Evolutionary conservation across 805 yeast genomes (phyloP).

Genomic region (Cyberlindnera suaveolens): DNA sequence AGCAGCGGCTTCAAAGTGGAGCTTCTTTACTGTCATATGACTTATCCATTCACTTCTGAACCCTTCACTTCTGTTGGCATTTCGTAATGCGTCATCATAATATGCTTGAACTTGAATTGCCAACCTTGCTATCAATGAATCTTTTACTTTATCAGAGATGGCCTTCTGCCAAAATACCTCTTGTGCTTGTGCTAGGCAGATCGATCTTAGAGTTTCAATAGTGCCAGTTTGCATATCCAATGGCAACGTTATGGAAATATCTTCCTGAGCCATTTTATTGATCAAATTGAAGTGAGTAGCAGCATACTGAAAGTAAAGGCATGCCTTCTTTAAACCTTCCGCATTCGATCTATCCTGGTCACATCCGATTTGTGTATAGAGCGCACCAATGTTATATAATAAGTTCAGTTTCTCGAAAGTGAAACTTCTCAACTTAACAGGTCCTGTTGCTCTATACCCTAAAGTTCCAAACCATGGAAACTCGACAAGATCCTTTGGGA

Average conservation of each 20-base stretch:
- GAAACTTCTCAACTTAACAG: slow-evolving; percentile 41
- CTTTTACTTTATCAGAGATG: slow-evolving; percentile 39
- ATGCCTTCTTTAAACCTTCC: slow-evolving; percentile 56
- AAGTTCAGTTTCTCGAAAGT: slow-evolving; percentile 57
- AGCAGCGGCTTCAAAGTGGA: slow-evolving; percentile 69
- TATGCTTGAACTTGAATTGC: slow-evolving; percentile 56
- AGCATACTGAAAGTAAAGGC: slow-evolving; percentile 59
- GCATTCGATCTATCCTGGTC: slow-evolving; percentile 35
- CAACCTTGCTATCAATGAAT: slow-evolving; percentile 56
- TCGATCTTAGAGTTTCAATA: slow-evolving; percentile 38
- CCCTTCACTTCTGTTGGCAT: slow-evolving; percentile 41
- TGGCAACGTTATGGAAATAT: slow-evolving; percentile 23
- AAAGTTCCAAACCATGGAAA: slow-evolving; percentile 74
- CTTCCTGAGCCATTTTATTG: slow-evolving; percentile 41
- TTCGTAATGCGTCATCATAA: slow-evolving; percentile 42
- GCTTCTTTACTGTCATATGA: slow-evolving; percentile 50
- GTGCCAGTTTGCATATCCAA: slow-evolving; percentile 48
- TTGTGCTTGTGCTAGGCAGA: slow-evolving; percentile 82
- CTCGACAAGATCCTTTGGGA: slow-evolving; percentile 54
- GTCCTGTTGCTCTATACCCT: slow-evolving; percentile 47
- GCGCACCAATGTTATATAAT: slow-evolving; percentile 62
- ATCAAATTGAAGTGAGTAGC: slow-evolving; percentile 71
- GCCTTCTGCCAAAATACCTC: slow-evolving; percentile 83
- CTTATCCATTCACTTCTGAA: slow-evolving; percentile 59
- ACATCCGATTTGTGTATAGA: slow-evolving; percentile 52